Evolutionary conservation across 73 alveolate genomes (phyloP), one percentile per base, ranked within the genome.

Genomic region (Paramecium tetraurelia): DNA sequence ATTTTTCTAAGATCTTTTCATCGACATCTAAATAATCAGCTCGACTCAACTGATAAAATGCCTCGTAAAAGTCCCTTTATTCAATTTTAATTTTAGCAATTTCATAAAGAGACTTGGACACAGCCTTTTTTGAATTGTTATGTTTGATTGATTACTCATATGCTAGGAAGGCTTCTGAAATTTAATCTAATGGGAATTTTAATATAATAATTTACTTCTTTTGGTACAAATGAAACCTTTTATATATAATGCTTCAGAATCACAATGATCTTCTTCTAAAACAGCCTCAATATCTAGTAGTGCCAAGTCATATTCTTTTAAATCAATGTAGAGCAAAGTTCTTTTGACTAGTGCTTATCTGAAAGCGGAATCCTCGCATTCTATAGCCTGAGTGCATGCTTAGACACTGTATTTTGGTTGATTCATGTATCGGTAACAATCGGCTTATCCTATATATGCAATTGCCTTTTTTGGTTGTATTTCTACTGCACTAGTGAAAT

Each of bases 31-130:
- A 58, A 57, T 92, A 92, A 18, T 93, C 93, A 16, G 98, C 97
- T 68, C 98, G 93, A 48, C 93, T 70, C 16, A 96, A 94, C 33
- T 94, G 86, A 92, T 93, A 95, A 76, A 83, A 96, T 14, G 99
- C 99, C 44, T 94, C 96, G 88, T 96, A 96, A 70, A 95, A 96
- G 90, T 96, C 99, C 50, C 97, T 96, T 76, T 95, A 94, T 85
- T 94, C 95, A 7, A 96, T 93, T 89, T 96, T 86, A 40, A 96
- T 75, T 68, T 92, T 94, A 27, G 98, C 96, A 11, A 96, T 96
- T 58, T 96, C 98, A 85, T 94, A 94, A 20, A 96, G 85, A 6
- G 98, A 95, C 46, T 93, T 94, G 7, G 97, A 93, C 7, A 96
- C 97, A 86, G 92, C 89, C 77, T 90, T 95, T 84, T 92, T 85